Evolutionary conservation across 176 grass and related monocot species (phyloP).

Genomic region (Eragrostis curvula): DNA sequence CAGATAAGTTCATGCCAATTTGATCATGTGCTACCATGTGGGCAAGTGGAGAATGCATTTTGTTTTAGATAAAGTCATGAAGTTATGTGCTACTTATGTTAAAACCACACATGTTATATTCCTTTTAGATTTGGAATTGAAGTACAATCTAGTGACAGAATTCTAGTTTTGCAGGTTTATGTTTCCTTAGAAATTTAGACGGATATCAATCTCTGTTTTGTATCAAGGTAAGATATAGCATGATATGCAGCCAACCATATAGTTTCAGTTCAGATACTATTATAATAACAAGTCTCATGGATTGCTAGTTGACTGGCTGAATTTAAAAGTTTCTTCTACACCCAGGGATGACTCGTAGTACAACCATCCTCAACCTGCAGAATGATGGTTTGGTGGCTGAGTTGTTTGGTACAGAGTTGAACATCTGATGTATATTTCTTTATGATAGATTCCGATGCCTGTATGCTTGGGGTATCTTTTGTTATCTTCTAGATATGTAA

Average conservation of each 20-base stretch:
- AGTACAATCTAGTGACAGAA: background rate
- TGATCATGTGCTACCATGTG: conserved; percentile 29
- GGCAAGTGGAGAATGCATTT: background rate
- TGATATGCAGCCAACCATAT: background rate
- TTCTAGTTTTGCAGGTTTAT: conserved; percentile 44
- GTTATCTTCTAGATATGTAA: conserved; percentile 26
- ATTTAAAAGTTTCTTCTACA: background rate
- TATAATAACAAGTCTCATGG: conserved; percentile 22
- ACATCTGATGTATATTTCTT: conserved; percentile 20
- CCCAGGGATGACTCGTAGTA: conserved; percentile 9
- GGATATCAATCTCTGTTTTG: conserved; percentile 6
- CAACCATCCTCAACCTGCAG: conserved; percentile 10
- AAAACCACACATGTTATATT: background rate
- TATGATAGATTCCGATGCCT: conserved; percentile 8
- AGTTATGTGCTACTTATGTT: background rate
- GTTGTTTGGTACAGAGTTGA: conserved; percentile 29
- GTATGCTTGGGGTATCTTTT: conserved; percentile 15
- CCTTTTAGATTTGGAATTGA: conserved; percentile 6
- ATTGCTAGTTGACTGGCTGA: conserved; percentile 27
- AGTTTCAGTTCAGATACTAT: conserved; percentile 19
- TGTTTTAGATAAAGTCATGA: background rate
- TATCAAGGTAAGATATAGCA: conserved; percentile 34
- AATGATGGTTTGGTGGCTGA: conserved; percentile 29
- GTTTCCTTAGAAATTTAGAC: conserved; percentile 14
- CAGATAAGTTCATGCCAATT: conserved; percentile 3